Percentiles rank a stretch among this genome's conserved stretches.
Evolutionary conservation across 75 land plant genomes (phyloP).

Genomic region (Sequoiadendron giganteum): DNA sequence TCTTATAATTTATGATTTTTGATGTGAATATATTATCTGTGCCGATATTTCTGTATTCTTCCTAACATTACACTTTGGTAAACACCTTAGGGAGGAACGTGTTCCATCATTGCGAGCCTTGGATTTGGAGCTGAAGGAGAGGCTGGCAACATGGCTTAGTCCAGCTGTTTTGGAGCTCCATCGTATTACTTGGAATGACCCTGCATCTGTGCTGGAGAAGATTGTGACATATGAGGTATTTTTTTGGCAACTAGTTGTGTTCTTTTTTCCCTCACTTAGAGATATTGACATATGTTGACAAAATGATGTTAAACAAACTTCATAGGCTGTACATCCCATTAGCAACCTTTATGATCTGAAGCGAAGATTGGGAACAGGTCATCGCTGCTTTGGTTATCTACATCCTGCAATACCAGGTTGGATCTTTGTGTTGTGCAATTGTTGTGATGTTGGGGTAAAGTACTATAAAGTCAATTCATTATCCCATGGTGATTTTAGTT

Average conservation of each 20-base stretch:
- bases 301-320: not conserved
- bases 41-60: not conserved
- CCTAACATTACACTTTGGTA: not conserved
- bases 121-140: constrained; percentile 77
- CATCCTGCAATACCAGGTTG: constrained; percentile 93
- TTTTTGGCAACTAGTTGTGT: not conserved
- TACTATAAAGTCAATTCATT: not conserved
- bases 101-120: constrained; percentile 69
- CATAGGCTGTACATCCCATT: constrained; percentile 94
- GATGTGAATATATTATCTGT: not conserved
- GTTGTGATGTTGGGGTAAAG: not conserved
- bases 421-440: not conserved
- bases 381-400: constrained; percentile 91
- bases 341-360: constrained; percentile 84
- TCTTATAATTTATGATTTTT: not conserved
- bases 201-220: constrained; percentile 89
- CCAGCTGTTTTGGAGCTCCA: constrained; percentile 94
- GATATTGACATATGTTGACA: not conserved
- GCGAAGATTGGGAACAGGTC: constrained; percentile 81
- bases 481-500: not conserved
- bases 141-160: constrained; percentile 82
- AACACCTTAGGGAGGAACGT: constrained; percentile 56
- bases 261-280: not conserved
- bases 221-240: constrained; percentile 90
- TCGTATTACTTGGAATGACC: constrained; percentile 86